Base-by-base conservation (phyloP, 1,139 yeast genomes). In the Saccharomyces pastorianus region DNA sequence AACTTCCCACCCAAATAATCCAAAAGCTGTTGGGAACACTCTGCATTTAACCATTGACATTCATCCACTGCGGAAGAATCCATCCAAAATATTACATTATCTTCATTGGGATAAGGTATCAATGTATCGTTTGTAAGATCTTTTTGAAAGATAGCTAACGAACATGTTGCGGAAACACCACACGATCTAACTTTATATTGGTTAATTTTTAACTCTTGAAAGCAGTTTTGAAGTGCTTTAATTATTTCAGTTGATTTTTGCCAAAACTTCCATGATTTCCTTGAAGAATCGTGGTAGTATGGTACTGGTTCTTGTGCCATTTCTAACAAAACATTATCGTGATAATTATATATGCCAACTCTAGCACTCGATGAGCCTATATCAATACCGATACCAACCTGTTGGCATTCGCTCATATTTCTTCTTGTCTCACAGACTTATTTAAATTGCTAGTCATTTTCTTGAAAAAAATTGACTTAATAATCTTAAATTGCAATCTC, bases 41-140 rank as follows among this genome's bases (percentile, higher is more conserved):
- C 51, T 4, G 55, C 26, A 53, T 76, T 76, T 14, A 80, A 61
- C n/a, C 59, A 53, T 2, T 54, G 48, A 1, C 77, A 64, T 59
- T 79, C 76, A 2, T 59, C 51, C 1, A 53, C 57, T 6, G 82
- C 69, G 51, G 79, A 65, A n/a, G 72, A 70, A 60, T 82, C 85
- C 85, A 81, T 82, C 85, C 86, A 82, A 52, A 82, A 71, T 6
- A 82, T 70, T 1, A 81, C 71, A 60, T 80, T 80, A 46, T 74
- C 73, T 9, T 62, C 61, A 0, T 55, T 48, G 11, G 50, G 50
- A 34, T 48, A 48, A 60, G 77, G 73, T 34, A 55, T 61, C 20
- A 62, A 49, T 5, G 59, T 54, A 0, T 47, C 51, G 0, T 29
- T 52, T 1, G 14, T 17, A 6, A 2, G 27, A 31, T 51, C 46